phyloP scores from a whole-genome alignment of 345 rosid species.

The Linum trigynum region DNA sequence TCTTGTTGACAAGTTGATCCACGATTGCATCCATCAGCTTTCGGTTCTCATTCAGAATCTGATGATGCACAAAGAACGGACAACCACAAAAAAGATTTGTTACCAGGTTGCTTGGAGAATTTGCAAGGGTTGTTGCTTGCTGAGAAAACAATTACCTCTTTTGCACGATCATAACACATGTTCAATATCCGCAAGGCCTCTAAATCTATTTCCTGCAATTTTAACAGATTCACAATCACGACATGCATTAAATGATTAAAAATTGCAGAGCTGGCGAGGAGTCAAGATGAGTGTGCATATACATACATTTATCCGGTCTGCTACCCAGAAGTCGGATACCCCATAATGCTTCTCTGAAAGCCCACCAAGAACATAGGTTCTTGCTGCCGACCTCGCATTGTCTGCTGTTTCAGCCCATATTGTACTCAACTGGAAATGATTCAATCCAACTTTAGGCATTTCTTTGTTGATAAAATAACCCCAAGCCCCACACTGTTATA shows the following conservation, averaged over 20 bases:
- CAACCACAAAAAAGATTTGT: background rate
- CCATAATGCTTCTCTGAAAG: conserved; percentile 83
- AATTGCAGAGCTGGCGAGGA: background rate
- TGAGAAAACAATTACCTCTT: conserved; percentile 44
- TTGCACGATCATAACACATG: conserved; percentile 63
- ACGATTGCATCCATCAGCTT: conserved; percentile 68
- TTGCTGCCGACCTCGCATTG: conserved; percentile 82
- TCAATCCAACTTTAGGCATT: conserved; percentile 2
- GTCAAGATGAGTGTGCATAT: conserved; percentile 5
- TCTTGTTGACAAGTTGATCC: conserved; percentile 56
- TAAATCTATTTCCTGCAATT: conserved; percentile 64
- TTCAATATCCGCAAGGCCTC: conserved; percentile 62
- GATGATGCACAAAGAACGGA: conserved; percentile 9
- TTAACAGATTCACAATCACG: background rate
- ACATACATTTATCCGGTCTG: conserved; percentile 73
- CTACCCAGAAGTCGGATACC: conserved; percentile 62
- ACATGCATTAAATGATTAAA: background rate
- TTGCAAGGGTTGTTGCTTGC: background rate
- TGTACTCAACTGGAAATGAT: conserved; percentile 65
- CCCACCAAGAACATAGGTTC: conserved; percentile 77
- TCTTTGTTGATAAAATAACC: background rate
- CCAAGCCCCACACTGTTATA: too few species aligned
- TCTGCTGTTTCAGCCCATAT: conserved; percentile 97
- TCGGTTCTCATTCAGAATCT: conserved; percentile 50
- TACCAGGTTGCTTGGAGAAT: background rate